phyloP scores from a whole-genome alignment of 23 red algal species.

The Gracilaria domingensis region DNA sequence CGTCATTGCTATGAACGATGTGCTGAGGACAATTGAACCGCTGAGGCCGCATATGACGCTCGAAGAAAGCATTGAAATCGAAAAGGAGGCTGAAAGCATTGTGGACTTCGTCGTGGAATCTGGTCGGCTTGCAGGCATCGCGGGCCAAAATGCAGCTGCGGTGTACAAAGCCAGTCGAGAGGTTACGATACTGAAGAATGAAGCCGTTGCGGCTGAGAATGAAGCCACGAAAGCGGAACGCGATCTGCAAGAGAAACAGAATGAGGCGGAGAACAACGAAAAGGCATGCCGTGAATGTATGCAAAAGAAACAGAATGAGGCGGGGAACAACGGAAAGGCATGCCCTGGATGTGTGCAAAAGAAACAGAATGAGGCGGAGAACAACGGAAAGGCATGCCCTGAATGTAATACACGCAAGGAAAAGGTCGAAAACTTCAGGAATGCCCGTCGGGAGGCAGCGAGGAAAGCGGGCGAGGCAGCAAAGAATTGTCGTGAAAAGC shows the following conservation, averaged over 20 bases:
- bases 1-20: not conserved
- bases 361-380: not conserved
- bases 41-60: not conserved
- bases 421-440: not conserved
- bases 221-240: not conserved
- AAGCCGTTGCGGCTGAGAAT: not conserved
- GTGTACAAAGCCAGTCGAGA: not conserved
- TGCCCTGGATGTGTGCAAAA: no score
- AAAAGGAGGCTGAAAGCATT: not conserved
- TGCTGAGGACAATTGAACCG: not conserved
- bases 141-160: not conserved
- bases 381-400: not conserved
- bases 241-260: not conserved
- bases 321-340: no score
- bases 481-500: not conserved
- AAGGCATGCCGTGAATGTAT: no score
- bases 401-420: not conserved
- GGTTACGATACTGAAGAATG: not conserved
- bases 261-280: no score
- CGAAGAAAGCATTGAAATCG: not conserved
- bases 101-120: not conserved
- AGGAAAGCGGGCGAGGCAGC: not conserved
- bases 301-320: no score
- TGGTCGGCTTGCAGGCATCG: not conserved
- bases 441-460: not conserved